phyloP scores from a whole-genome alignment of 129 eudicot species.

The Calendula officinalis region DNA sequence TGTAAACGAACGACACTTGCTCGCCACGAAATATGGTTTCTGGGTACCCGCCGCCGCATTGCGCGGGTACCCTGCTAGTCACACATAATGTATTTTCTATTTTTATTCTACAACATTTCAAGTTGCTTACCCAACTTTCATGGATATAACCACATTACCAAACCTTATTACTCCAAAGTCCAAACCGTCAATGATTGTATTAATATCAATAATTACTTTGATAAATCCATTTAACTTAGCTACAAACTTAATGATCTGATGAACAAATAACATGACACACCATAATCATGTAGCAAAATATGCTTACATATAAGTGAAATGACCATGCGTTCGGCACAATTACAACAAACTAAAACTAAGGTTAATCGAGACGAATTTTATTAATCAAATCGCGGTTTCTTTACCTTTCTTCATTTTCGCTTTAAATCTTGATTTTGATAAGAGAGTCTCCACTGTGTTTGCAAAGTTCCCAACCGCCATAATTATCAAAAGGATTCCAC shows the following conservation, averaged over 20 bases:
- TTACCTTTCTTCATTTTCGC: conserved; percentile 63
- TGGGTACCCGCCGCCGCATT: too few relatives aligned
- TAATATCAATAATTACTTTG: not conserved
- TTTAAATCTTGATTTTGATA: conserved; percentile 64
- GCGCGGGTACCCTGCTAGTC: too few relatives aligned
- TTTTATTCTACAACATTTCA: not conserved
- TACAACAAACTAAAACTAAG: conserved; percentile 1
- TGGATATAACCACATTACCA: conserved; percentile 14
- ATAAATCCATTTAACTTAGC: not conserved
- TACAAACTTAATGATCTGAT: conserved; percentile 16
- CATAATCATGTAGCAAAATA: conserved; percentile 7
- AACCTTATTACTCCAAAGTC: conserved; percentile 6
- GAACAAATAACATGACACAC: not conserved
- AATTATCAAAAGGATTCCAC: conserved; percentile 62
- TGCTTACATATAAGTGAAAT: not conserved
- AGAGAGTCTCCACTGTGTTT: conserved; percentile 67
- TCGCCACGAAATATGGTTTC: too few relatives aligned
- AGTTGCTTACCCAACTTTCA: conserved; percentile 1
- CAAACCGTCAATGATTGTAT: not conserved
- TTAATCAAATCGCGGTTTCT: conserved; percentile 4
- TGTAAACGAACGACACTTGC: too few relatives aligned
- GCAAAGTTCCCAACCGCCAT: conserved; percentile 82
- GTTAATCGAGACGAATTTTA: not conserved
- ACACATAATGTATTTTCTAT: too few relatives aligned
- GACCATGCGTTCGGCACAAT: conserved; percentile 1